Base-by-base conservation (phyloP, 2,329 filamentous ascomycete genomes). In the Hirsutella thompsonii region DNA sequence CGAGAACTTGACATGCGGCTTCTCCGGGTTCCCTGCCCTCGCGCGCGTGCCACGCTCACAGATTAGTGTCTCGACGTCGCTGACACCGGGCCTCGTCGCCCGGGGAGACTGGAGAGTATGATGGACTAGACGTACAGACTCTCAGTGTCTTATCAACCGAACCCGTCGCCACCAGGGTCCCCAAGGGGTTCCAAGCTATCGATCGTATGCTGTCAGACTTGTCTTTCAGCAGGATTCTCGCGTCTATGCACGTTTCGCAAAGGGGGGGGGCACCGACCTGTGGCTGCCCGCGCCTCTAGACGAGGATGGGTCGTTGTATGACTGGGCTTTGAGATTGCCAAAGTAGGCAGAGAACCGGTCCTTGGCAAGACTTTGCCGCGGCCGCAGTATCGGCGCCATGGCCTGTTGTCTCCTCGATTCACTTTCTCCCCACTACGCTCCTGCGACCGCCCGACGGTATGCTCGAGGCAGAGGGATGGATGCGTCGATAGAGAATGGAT, bases 161-260 rank as follows among this genome's bases (percentile, higher is more conserved):
- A 3, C 87, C 88, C 0, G 89, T 93, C 1, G 90, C 90, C 45
- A 96, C 79, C 44, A 92, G 69, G 8, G 77, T 83, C 28, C 90
- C 88, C 0, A 85, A 69, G 0, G 89, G 85, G 49, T 90, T 94
- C 90, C 90, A 96, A 32, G 84, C 81, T 49, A 96, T 80, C 2
- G 83, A 81, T 33, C 84, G 79, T 42, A 93, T 70, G 47, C 81
- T 87, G n/a, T 14, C 32, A 18, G 32, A 34, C 32, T 16, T 16
- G 32, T n/a, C 29, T 34, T 21, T 42, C 29, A 42, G 36, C n/a
- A 14, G 11, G 4, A 19, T 14, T 13, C 20, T 37, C 11, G 23
- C 6, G 23, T 11, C 23, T 6, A 26, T n/a, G n/a, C n/a, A n/a
- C n/a, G n/a, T n/a, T n/a, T n/a, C n/a, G n/a, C n/a, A 20, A 26